These are phyloP conservation scores for Symbiodinium pilosum DNA, from an alignment of 73 alveolate species.

Conservation along the genomic window DNA sequence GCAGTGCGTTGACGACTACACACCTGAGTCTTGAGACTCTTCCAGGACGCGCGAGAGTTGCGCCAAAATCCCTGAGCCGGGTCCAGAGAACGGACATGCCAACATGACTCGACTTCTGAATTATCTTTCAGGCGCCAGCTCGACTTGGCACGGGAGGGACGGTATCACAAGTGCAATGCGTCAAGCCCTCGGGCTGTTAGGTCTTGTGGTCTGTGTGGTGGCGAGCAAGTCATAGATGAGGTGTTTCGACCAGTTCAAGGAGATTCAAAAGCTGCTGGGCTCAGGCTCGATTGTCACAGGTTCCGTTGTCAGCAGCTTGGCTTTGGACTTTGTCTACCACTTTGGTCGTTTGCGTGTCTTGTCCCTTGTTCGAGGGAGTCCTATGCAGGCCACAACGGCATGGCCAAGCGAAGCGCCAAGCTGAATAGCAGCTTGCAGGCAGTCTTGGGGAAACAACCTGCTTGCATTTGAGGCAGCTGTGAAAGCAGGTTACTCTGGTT, in stretches of 20 bases:
- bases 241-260: conserved; percentile 72
- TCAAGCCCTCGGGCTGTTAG: neutral
- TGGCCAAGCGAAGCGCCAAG: conserved; percentile 28
- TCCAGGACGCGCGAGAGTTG: conserved; percentile 78
- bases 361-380: no score
- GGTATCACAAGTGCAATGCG: conserved; percentile 60
- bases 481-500: no score
- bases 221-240: neutral
- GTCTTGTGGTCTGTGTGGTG: neutral
- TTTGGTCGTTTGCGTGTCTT: no score
- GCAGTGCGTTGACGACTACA: no score
- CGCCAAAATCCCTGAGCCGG: conserved; percentile 70
- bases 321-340: no score
- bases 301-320: neutral
- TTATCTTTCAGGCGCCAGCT: conserved; percentile 60
- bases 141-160: conserved; percentile 83
- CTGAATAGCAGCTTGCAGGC: conserved; percentile 82
- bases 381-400: conserved; percentile 2
- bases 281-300: conserved; percentile 5
- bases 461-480: no score
- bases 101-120: no score
- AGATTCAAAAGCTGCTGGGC: conserved; percentile 45
- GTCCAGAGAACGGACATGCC: neutral
- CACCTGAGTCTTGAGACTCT: neutral
- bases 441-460: no score